Conservation (phyloP, 129 eudicot genomes). For the Kitagawia praeruptora region DNA sequence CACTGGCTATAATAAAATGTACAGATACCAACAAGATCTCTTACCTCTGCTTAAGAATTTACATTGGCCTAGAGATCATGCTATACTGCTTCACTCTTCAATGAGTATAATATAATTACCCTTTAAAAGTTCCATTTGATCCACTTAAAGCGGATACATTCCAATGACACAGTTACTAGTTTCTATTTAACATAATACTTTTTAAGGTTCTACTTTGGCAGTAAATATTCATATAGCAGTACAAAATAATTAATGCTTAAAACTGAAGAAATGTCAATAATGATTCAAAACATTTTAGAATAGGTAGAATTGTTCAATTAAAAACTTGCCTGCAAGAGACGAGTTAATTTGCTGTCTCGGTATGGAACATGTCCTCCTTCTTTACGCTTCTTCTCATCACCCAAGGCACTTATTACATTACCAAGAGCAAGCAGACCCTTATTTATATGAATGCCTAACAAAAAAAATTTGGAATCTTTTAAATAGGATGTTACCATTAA, state of each 20-base stretch:
- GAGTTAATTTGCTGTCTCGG: slow-evolving; percentile 93
- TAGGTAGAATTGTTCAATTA: neutral
- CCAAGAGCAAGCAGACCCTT: slow-evolving; percentile 94
- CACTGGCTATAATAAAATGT: no score
- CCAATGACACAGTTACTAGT: neutral
- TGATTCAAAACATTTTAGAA: neutral
- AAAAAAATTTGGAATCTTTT: neutral
- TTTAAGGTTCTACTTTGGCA: neutral
- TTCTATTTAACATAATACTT: neutral
- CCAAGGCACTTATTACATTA: slow-evolving; percentile 94
- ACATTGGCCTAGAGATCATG: no score
- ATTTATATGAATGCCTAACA: slow-evolving; percentile 90
- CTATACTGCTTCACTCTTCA: no score
- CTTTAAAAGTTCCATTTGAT: no score
- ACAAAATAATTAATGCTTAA: neutral
- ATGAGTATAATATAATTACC: no score
- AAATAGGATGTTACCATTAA: neutral
- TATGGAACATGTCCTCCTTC: slow-evolving; percentile 98
- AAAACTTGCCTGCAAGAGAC: slow-evolving; percentile 64
- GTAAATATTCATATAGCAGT: neutral
- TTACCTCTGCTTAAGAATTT: no score
- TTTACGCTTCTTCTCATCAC: slow-evolving; percentile 93
- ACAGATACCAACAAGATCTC: no score
- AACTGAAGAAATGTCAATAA: neutral
- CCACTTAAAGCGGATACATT: no score